Percentiles rank a stretch among this genome's conserved stretches.
Evolutionary conservation across 805 yeast species (phyloP).

Genomic region (Sungouiella blattae): DNA sequence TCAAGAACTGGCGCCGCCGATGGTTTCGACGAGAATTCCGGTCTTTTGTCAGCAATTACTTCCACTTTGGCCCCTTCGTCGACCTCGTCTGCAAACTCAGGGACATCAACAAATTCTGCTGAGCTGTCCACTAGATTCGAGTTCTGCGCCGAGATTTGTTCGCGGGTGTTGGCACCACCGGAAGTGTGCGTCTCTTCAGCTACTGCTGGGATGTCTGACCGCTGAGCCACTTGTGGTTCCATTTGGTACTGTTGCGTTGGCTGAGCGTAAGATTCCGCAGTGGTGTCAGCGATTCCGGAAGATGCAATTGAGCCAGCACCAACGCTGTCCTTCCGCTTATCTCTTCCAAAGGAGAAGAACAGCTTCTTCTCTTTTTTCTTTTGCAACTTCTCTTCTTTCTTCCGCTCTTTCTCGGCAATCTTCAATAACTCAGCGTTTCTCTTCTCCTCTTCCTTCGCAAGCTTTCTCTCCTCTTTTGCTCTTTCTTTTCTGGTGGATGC

Average conservation of each 20-base stretch:
- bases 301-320: no score
- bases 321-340: conserved; percentile 7
- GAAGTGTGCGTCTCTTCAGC: no score
- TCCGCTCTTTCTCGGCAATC: conserved; percentile 8
- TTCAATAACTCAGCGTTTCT: conserved; percentile 2
- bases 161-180: no score
- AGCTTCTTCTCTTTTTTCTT: conserved; percentile 6
- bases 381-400: conserved; percentile 1
- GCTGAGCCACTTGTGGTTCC: no score
- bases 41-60: background rate
- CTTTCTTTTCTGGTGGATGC: conserved; percentile 5
- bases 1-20: background rate
- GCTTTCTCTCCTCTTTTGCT: conserved; percentile 9
- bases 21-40: background rate
- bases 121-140: no score
- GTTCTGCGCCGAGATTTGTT: no score
- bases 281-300: no score
- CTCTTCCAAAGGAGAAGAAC: conserved; percentile 7
- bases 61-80: conserved; percentile 1
- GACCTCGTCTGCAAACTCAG: conserved; percentile 9
- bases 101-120: conserved; percentile 14
- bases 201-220: no score
- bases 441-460: conserved; percentile 11
- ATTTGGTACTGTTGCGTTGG: no score
- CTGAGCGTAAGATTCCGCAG: no score